Evolutionary conservation across 140 eudicot genomes (phyloP), one percentile per base, ranked within the genome.

Genomic region (Cichorium intybus): DNA sequence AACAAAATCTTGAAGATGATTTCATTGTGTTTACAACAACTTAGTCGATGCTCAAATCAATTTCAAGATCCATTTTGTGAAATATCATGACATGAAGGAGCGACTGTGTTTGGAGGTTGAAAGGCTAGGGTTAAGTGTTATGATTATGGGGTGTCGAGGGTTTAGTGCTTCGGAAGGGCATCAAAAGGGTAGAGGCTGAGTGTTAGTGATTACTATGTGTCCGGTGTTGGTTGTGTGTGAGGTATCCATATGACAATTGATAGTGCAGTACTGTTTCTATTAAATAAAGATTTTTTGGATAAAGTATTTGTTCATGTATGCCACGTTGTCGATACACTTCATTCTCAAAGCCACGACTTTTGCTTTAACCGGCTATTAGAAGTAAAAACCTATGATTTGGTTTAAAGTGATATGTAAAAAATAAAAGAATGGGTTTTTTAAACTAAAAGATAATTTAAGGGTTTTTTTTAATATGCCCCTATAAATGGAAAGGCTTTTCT

Each of bases 61-160:
- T 39, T 85, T 79, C 39, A 85, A 77, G 78, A 82, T 85, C 41
- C 88, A 75, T 56, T 82, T 85, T 5, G 94, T 85, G 51, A 85
- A 85, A 47, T 86, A 85, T 53, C 88, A 85, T 22, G 93, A 85
- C 20, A 85, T 81, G 88, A 85, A 78, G 79, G 93, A 85, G 60
- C 62, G 93, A 29, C 57, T 81, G 68, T 85, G 92, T 63, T 57
- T 85, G 75, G 92, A 85, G 68, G 78, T 85, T 41, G 93, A 85
- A 59, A 70, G 88, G 66, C 49, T 85, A 61, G 94, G 94, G 64
- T 54, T 85, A 53, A 79, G 89, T 60, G 88, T 86, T 34, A 86
- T 85, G 39, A 85, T 85, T n/a, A 85, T 85, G 89, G 95, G 95
- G 60, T 82, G 94, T 50, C 55, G 88, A 24, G 94, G 89, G 12